Base-by-base conservation (phyloP, 805 yeast genomes). In the Torulaspora maleeae region DNA sequence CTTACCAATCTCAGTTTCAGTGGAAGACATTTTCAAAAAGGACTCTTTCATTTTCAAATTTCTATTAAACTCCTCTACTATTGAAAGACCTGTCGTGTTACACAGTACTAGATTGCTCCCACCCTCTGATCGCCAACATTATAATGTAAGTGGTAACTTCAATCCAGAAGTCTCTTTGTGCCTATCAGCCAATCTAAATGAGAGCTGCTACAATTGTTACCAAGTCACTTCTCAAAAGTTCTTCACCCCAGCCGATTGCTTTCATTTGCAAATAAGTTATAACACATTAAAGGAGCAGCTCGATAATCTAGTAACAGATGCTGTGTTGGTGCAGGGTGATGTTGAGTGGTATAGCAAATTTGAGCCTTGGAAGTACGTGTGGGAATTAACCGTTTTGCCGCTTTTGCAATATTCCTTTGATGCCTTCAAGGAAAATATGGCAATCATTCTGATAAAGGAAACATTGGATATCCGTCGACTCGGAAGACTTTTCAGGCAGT, bases 1-100 rank as follows among this genome's bases (percentile, higher is more conserved):
- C 33, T 46, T 63, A 8, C 64, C 66, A 3, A 43, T 64, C 1
- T 59, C 63, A 8, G 66, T 64, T 7, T 59, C 67, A 5, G 64
- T 63, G 6, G 67, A 63, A 42, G 67, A 64, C 36, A 58, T 62
- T 16, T 58, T 56, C 41, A 57, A 58, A 29, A 56, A 45, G 19
- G 60, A 56, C 25, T 34, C 50, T 3, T 58, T 62, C 28, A 58
- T 49, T 38, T 64, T 63, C 46, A 62, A 62, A 36, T 63, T 63
- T 36, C 43, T 58, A 12, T 41, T 64, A 9, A 58, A 54, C 30
- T 51, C 67, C 9, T 56, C 64, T 0, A 41, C 51, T 2, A 32
- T 36, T 27, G 53, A 56, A 11, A 63, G 59, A 36, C 63, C 64
- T 6, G 47, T 63, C 10, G 27, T 61, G 3, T 36, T 64, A 27